Percentiles rank a stretch among this genome's conserved stretches.
Evolutionary conservation across 306 rosid species (phyloP).

Genomic region (Benincasa hispida): DNA sequence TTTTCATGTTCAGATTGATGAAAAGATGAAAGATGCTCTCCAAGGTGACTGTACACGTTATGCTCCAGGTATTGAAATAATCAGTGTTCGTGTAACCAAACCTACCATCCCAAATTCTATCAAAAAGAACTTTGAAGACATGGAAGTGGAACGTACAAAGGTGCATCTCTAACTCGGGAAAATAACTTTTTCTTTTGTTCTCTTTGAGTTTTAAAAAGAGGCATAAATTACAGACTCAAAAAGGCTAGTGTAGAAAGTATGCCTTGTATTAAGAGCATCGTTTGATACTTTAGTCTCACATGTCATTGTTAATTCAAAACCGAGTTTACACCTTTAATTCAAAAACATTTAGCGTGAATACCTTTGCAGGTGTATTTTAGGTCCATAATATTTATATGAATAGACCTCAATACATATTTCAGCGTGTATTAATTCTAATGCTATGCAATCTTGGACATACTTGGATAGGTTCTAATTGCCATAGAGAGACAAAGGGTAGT

Average conservation of each 20-base stretch:
- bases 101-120: constrained; percentile 73
- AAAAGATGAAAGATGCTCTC: constrained; percentile 89
- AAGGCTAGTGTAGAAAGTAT: not conserved
- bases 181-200: not conserved
- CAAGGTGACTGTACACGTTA: constrained; percentile 84
- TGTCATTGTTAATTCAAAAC: not conserved
- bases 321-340: not conserved
- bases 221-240: no score
- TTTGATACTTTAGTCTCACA: not conserved
- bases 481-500: constrained; percentile 65
- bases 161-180: constrained; percentile 19
- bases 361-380: not conserved
- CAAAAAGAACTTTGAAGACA: constrained; percentile 64
- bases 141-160: constrained; percentile 98
- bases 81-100: constrained; percentile 81
- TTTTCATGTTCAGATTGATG: constrained; percentile 58
- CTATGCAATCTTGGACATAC: constrained; percentile 10
- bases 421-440: not conserved
- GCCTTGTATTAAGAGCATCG: not conserved
- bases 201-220: not conserved
- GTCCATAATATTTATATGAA: not conserved
- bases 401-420: not conserved
- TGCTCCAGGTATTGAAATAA: constrained; percentile 89
- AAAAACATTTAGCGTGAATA: not conserved
- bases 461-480: constrained; percentile 69